These are phyloP conservation scores for Blastobotrys attinorum DNA, from an alignment of 805 yeast species.

Conservation along the genomic window DNA sequence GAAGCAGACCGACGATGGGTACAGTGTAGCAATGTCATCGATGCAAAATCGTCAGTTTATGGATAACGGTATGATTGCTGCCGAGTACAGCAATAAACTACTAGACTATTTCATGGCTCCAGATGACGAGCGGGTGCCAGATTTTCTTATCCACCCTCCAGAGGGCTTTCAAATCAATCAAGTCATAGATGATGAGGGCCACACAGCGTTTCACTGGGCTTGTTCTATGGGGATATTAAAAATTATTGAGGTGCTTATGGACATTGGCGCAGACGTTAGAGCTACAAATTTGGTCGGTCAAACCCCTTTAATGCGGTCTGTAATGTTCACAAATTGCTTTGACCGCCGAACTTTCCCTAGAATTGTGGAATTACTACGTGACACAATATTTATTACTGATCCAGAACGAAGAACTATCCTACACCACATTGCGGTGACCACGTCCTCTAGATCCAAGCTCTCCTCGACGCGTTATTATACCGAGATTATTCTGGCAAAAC, in stretches of 20 bases:
- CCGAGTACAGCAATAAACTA: conserved; percentile 30
- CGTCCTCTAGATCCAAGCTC: conserved; percentile 55
- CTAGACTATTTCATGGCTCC: conserved; percentile 49
- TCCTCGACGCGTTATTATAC: conserved; percentile 80
- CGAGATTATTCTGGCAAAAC: conserved; percentile 64
- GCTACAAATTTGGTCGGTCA: conserved; percentile 64
- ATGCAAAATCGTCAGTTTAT: conserved; percentile 4
- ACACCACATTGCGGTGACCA: conserved; percentile 74
- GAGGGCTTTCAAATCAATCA: conserved; percentile 63
- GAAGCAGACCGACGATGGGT: conserved; percentile 6
- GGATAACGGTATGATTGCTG: conserved; percentile 12
- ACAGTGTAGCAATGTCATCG: conserved; percentile 3
- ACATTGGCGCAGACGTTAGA: conserved; percentile 65
- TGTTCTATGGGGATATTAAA: conserved; percentile 85
- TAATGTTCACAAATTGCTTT: conserved; percentile 81
- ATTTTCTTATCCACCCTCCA: conserved; percentile 55
- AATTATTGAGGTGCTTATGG: conserved; percentile 66
- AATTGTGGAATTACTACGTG: conserved; percentile 66
- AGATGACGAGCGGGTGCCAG: conserved; percentile 55
- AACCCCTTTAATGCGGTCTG: conserved; percentile 79
- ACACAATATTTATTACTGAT: conserved; percentile 74
- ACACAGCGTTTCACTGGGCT: conserved; percentile 95
- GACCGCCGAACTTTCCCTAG: conserved; percentile 72
- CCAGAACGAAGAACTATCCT: conserved; percentile 63
- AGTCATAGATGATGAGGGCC: conserved; percentile 89